phyloP scores from a whole-genome alignment of 805 yeast genomes.

The Sugiyamaella floridensis region DNA sequence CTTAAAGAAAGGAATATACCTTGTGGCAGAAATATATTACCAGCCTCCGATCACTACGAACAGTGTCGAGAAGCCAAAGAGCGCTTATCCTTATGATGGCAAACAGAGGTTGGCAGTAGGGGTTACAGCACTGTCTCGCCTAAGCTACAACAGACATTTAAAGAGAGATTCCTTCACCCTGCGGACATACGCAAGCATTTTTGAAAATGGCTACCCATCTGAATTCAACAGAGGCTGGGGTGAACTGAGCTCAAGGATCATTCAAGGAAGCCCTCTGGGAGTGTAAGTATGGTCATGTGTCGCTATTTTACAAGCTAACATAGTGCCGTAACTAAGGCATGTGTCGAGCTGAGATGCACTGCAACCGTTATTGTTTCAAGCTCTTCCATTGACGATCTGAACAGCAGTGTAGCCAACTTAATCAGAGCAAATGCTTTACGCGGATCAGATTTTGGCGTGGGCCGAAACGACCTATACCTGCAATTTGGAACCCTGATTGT shows the following conservation, averaged over 20 bases:
- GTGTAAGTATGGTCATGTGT: background rate
- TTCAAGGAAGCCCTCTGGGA: conserved; percentile 47
- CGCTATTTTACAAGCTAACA: background rate
- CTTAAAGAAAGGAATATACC: conserved; percentile 56
- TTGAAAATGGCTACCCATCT: conserved; percentile 38
- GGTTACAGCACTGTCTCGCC: conserved; percentile 74
- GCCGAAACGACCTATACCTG: background rate
- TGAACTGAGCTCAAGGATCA: conserved; percentile 69
- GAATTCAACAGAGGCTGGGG: conserved; percentile 78
- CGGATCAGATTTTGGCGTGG: background rate
- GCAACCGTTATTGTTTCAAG: background rate
- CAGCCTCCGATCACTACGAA: conserved; percentile 43
- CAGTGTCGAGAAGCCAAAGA: conserved; percentile 14
- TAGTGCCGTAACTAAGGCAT: background rate
- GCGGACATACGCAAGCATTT: conserved; percentile 64
- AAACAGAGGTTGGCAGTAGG: conserved; percentile 76
- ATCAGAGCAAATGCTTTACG: background rate
- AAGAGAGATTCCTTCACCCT: conserved; percentile 59
- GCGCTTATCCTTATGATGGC: no score
- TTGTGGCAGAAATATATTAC: conserved; percentile 73
- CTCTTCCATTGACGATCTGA: conserved; percentile 57
- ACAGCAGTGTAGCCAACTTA: background rate
- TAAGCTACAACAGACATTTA: conserved; percentile 57
- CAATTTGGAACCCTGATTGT: background rate
- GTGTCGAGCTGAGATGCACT: background rate